Base-by-base conservation (phyloP, 768 basidiomycete genomes). In the Gautieria morchelliformis region DNA sequence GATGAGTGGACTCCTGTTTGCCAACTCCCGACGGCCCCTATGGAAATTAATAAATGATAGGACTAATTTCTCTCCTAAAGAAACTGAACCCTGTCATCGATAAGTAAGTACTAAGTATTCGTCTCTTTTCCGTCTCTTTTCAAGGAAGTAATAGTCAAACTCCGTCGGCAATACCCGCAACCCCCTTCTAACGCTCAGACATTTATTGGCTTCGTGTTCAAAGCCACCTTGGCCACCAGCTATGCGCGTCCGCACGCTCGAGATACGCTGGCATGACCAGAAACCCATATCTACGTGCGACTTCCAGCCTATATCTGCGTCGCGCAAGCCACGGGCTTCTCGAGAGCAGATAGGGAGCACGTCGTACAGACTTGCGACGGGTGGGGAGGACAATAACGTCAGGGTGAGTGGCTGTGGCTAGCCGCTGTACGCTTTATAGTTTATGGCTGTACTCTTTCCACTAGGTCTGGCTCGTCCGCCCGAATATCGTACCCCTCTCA, bases 261-360 rank as follows among this genome's bases (percentile, higher is more conserved):
- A 94, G 74, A 96, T 96, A 67, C 81, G 93, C 62, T 96, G 93
- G 93, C 93, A 96, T 77, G 93, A 93, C 75, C 84, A 80, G 69
- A 91, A 91, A 66, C 93, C 93, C 46, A 94, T 99, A 71, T 94
- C 92, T 44, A 90, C 93, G 14, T 92, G 90, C 70, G 96, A 99
- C 76, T 96, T 96, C 67, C 96, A 98, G 68, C 86, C 91, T 19
- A 67, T 84, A 33, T 74, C 87, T 2, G 32, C 22, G 65, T 89
- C 78, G 76, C 89, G 88, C 76, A 87, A 84, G 70, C 84, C 87
- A 73, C 82, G 86, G 71, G 85, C 86, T 3, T 55, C 63, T n/a
- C 65, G 65, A 20, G 55, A 53, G 14, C 78, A 82, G 61, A 74
- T 75, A 61, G 78, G 80, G 10, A 74, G 76, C 19, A 86, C 91